Evolutionary conservation across 2,329 filamentous ascomycete species (phyloP), one percentile per base, ranked within the genome.

Genomic region (Colletotrichum musicola): DNA sequence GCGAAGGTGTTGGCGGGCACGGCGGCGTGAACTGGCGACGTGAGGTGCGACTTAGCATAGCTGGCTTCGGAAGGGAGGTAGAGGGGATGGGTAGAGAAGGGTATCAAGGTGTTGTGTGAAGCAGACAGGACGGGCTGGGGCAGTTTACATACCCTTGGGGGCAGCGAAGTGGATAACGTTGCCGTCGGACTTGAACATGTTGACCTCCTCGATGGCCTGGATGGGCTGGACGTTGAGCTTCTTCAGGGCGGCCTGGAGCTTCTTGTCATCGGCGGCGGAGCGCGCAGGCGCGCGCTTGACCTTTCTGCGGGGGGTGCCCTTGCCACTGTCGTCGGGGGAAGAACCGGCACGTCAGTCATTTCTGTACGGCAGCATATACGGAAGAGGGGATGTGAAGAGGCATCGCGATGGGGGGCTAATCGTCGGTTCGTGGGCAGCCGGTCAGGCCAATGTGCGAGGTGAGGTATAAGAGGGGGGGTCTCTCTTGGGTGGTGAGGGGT

Each of bases 101-200:
- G n/a, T n/a, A n/a, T n/a, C n/a, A n/a, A n/a, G 30, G 12, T 35
- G 30, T 4, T 14, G 13, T 40, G 38, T n/a, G 40, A 42, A 14
- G 40, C 40, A 14, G 40, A 42, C 40, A 13, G 2, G 30, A 35
- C 7, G 7, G 30, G 40, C 40, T 42, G 13, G 13, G 40, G 14
- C 40, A 14, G 16, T 25, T 22, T 35, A 86, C 89, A 80, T 86
- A 98, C 96, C 96, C 89, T 98, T 98, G 77, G 96, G 96, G 79
- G 93, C 93, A 78, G 94, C 92, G 83, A 99, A 99, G 90, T 99
- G 96, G 80, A 99, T 98, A 83, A 99, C 96, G 84, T 99, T 99
- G 84, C 96, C 96, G 82, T 99, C 96, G 81, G 93, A 92, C 93
- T 99, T 99, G 92, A 99, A 99, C 96, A 99, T 99, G 92, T 99